Evolutionary conservation across 2,329 filamentous ascomycete species (phyloP).

Genomic region (Ramularia collo-cygni): DNA sequence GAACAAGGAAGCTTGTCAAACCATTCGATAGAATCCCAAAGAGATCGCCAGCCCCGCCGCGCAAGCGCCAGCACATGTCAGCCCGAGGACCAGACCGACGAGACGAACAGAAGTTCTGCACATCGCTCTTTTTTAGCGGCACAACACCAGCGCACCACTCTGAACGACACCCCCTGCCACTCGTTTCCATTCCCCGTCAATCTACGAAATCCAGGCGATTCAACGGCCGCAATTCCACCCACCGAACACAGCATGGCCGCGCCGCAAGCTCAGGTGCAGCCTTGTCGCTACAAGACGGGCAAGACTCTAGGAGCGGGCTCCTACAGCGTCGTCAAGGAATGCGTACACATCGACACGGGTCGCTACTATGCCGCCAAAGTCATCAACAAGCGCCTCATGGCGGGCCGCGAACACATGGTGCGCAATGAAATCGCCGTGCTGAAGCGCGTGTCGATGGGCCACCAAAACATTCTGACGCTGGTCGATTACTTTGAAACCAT

Average conservation of each 20-base stretch:
- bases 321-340: constrained; percentile 98
- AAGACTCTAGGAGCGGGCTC: constrained; percentile 95
- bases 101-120: too few relatives aligned
- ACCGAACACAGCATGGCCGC: constrained; percentile 16
- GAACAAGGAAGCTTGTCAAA: too few relatives aligned
- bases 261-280: constrained; percentile 62
- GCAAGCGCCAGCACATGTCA: too few relatives aligned
- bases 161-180: neutral
- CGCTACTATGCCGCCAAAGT: constrained; percentile 98
- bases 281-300: constrained; percentile 96
- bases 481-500: constrained; percentile 99
- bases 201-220: neutral
- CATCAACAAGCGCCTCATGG: constrained; percentile 98
- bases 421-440: constrained; percentile 97
- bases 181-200: neutral
- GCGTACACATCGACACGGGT: constrained; percentile 95
- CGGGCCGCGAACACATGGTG: constrained; percentile 96
- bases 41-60: too few relatives aligned
- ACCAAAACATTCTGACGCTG: constrained; percentile 94
- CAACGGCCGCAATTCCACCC: neutral
- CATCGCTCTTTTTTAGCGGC: too few relatives aligned
- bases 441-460: constrained; percentile 97
- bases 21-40: too few relatives aligned
- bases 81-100: too few relatives aligned
- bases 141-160: neutral